Percentiles rank a stretch among this genome's conserved stretches.
phyloP scores from a whole-genome alignment of 2,329 filamentous ascomycete species.

The Aspergillus sp. region DNA sequence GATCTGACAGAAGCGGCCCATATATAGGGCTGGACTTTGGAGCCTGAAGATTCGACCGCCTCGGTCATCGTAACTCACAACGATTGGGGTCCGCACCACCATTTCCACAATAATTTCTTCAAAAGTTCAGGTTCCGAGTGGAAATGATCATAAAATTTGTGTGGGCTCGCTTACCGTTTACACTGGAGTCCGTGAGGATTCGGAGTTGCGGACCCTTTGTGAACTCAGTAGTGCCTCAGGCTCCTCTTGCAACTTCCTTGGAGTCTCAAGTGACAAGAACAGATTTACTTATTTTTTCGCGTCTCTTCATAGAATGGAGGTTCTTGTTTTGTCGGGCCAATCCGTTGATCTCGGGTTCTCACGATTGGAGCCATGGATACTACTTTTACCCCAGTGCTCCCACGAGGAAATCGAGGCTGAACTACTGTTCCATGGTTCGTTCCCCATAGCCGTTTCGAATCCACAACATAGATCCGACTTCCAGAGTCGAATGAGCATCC shows the following conservation, averaged over 20 bases:
- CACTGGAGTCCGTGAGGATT: no score
- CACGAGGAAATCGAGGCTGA: slow-evolving; percentile 3
- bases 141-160: background rate
- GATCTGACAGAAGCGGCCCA: background rate
- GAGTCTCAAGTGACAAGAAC: no score
- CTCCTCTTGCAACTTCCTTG: background rate
- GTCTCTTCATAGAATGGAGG: no score
- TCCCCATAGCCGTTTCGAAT: background rate
- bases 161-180: slow-evolving; percentile 25
- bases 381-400: slow-evolving; percentile 4
- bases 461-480: background rate
- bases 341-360: no score
- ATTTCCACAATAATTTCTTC: background rate
- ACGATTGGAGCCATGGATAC: slow-evolving; percentile 21
- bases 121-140: no score
- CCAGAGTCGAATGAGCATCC: background rate
- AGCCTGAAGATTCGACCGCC: background rate
- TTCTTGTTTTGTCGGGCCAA: no score
- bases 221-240: slow-evolving; percentile 18
- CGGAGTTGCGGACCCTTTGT: background rate
- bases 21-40: slow-evolving; percentile 7
- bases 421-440: slow-evolving; percentile 27
- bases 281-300: no score
- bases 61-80: no score
- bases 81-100: background rate